A percentile compares a stretch with the other conserved stretches of the same genome.
Evolutionary conservation across 257 asterid species (phyloP).

Genomic region (Forsythia viridissima): DNA sequence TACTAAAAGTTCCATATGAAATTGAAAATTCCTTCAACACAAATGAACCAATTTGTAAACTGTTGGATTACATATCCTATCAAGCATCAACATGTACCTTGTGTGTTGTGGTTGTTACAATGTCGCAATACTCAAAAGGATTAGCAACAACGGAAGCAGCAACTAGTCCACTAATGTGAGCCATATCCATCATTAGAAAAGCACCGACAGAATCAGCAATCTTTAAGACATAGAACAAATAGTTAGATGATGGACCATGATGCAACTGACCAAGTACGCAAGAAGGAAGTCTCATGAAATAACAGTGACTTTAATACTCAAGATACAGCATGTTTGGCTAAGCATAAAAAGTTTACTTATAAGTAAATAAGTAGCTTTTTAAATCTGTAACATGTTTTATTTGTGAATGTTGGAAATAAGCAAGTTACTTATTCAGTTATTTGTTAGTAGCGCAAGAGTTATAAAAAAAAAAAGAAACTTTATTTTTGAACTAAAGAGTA

Average conservation of each 20-base stretch:
- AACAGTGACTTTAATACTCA: not conserved
- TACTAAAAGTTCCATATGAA: not conserved
- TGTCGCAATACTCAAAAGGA: slow-evolving; percentile 92
- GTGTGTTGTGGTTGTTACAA: slow-evolving; percentile 93
- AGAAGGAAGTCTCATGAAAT: not conserved
- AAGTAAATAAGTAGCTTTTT: not conserved
- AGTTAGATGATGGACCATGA: slow-evolving; percentile 15
- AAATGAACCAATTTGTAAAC: not conserved
- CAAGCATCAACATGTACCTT: slow-evolving; percentile 53
- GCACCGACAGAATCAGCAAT: slow-evolving; percentile 94
- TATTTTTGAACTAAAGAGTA: too few relatives aligned
- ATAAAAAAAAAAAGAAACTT: too few relatives aligned
- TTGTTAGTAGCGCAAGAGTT: too few relatives aligned
- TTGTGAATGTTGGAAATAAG: not conserved
- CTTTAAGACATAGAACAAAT: slow-evolving; percentile 34
- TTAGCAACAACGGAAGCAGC: slow-evolving; percentile 91
- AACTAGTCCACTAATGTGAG: slow-evolving; percentile 95
- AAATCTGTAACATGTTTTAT: too few relatives aligned
- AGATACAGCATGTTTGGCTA: not conserved
- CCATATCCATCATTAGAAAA: slow-evolving; percentile 98
- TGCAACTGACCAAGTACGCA: not conserved
- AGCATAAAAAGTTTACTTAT: not conserved
- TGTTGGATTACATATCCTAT: not conserved
- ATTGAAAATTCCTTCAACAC: not conserved
- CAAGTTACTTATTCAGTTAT: not conserved